A percentile compares a stretch with the other conserved stretches of the same genome.
These are phyloP conservation scores for Chlamydomonas sphaeroides DNA, from an alignment of 139 green algal genomes.

Conservation along the genomic window DNA sequence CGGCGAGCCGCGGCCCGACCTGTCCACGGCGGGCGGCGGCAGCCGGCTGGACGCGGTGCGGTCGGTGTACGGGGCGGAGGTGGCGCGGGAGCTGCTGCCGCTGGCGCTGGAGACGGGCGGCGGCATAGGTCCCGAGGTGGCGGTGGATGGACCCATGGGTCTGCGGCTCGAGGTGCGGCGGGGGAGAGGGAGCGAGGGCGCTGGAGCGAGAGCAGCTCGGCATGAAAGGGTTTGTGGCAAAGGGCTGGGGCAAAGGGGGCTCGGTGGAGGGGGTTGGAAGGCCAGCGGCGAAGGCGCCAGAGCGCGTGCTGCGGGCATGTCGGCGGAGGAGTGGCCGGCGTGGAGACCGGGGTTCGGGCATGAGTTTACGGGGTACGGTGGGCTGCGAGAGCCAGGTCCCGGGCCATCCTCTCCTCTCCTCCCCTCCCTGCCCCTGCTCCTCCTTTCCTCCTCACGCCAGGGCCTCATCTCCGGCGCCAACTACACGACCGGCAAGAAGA, in stretches of 20 bases:
- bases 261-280: no score
- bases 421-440: not conserved
- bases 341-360: no score
- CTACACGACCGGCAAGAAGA: conserved; percentile 74
- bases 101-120: conserved; percentile 45
- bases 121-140: conserved; percentile 11
- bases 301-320: no score
- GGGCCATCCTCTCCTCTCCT: no score
- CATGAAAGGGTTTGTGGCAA: no score
- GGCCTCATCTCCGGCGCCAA: conserved; percentile 78
- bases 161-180: conserved; percentile 29
- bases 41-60: conserved; percentile 77
- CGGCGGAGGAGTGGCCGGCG: no score
- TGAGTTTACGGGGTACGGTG: no score
- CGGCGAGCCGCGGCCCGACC: conserved; percentile 81
- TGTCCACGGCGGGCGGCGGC: conserved; percentile 48
- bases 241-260: no score
- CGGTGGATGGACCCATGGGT: conserved; percentile 25
- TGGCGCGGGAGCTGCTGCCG: conserved; percentile 77
- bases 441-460: conserved; percentile 37
- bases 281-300: no score
- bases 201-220: no score
- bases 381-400: no score
- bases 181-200: no score
- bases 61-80: conserved; percentile 80